Percentiles rank a stretch among this genome's conserved stretches.
These are phyloP conservation scores for Serendipita sp. DNA, from an alignment of 768 basidiomycete species.

Conservation along the genomic window DNA sequence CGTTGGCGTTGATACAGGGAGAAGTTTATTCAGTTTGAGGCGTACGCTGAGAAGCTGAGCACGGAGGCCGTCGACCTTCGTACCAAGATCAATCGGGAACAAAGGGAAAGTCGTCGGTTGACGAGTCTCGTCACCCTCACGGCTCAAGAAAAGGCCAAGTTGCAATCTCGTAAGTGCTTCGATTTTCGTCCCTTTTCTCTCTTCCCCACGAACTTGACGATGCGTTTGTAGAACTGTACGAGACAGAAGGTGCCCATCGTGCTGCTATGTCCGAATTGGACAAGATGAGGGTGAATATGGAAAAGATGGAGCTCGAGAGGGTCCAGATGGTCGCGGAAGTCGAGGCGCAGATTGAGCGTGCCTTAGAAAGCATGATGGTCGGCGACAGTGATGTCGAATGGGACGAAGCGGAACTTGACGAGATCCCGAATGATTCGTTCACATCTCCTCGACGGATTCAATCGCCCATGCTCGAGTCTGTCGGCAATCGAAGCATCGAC, in stretches of 20 bases:
- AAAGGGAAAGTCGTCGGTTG: conserved; percentile 72
- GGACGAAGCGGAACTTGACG: conserved; percentile 10
- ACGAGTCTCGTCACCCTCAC: conserved; percentile 65
- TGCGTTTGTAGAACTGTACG: conserved; percentile 43
- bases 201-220: conserved; percentile 5
- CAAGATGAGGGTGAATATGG: conserved; percentile 72
- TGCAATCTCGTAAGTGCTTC: conserved; percentile 58
- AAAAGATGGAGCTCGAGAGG: conserved; percentile 74
- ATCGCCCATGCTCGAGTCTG: conserved; percentile 3
- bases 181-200: background rate
- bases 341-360: conserved; percentile 79
- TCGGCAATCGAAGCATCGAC: background rate
- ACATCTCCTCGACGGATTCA: conserved; percentile 36
- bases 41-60: conserved; percentile 83
- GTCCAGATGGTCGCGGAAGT: conserved; percentile 87
- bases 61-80: conserved; percentile 73
- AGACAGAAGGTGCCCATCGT: conserved; percentile 68
- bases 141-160: conserved; percentile 58
- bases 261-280: conserved; percentile 70
- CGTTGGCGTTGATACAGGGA: too few relatives aligned
- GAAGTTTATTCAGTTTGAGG: conserved; percentile 88
- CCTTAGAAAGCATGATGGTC: conserved; percentile 55
- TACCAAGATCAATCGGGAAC: conserved; percentile 80
- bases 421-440: conserved; percentile 31
- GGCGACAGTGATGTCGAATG: conserved; percentile 61